phyloP scores from a whole-genome alignment of 2,329 filamentous ascomycete species.

The Cladosporium colombiae region DNA sequence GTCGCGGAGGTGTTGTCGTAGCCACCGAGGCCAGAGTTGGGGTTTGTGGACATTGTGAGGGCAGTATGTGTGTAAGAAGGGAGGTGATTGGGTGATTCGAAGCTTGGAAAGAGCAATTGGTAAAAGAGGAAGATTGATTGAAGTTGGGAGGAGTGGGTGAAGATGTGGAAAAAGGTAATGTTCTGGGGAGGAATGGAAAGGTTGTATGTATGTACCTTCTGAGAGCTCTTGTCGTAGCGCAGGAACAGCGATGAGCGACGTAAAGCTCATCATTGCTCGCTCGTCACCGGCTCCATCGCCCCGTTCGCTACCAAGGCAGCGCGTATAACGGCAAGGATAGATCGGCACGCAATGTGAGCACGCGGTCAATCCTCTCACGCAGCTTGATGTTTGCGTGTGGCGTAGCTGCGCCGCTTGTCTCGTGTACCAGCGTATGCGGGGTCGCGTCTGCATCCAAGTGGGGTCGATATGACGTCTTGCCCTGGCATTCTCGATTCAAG shows the following conservation, averaged over 20 bases:
- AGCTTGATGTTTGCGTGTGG: neutral
- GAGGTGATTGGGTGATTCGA: neutral
- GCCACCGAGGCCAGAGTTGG: neutral
- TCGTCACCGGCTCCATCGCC: conserved; percentile 14
- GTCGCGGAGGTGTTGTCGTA: conserved; percentile 3
- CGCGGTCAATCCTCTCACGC: conserved; percentile 4
- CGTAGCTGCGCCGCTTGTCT: neutral
- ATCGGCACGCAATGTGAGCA: conserved; percentile 2
- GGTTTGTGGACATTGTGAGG: conserved; percentile 14
- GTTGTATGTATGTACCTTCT: neutral
- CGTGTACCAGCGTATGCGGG: conserved; percentile 2
- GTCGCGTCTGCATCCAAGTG: neutral
- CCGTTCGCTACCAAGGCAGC: conserved; percentile 6
- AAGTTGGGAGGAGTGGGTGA: neutral
- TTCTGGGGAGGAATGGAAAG: neutral
- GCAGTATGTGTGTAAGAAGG: neutral
- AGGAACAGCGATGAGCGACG: neutral
- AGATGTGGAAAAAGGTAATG: neutral
- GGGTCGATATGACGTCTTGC: neutral
- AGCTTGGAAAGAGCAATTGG: neutral
- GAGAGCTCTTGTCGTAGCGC: neutral
- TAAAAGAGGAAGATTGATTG: neutral
- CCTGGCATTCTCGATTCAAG: neutral
- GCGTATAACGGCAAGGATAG: neutral
- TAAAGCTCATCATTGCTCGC: neutral